Percentiles rank a stretch among this genome's conserved stretches.
Conservation (phyloP, 1,284 basidiomycete genomes). For the Leccinum solheimii region DNA sequence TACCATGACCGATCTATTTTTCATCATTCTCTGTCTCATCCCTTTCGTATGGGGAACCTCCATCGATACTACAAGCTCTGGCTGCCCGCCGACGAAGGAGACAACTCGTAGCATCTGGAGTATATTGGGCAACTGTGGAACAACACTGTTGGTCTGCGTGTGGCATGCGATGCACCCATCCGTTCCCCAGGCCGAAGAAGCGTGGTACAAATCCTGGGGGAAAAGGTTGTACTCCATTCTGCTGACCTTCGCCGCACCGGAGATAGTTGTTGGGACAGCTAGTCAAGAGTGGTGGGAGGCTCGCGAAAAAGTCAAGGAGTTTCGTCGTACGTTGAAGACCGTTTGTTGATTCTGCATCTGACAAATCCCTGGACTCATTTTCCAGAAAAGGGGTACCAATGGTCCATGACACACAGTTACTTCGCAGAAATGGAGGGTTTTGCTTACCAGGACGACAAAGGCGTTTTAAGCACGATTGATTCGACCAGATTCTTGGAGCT, state of each 20-base stretch:
- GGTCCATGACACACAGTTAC: conserved; percentile 1
- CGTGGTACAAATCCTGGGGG: not conserved
- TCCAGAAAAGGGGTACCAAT: not conserved
- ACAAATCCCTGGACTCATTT: not conserved
- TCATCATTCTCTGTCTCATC: not conserved
- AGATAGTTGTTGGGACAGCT: not conserved
- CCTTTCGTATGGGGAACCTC: not conserved
- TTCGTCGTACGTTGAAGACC: not conserved
- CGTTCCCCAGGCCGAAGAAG: not conserved
- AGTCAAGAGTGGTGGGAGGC: not conserved
- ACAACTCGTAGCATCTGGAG: not conserved
- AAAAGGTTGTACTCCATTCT: not conserved
- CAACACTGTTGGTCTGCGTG: not conserved
- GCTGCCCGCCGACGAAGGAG: not conserved
- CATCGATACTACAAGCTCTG: not conserved
- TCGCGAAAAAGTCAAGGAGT: not conserved
- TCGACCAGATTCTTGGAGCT: not conserved
- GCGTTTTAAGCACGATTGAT: not conserved
- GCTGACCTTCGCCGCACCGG: not conserved
- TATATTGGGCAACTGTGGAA: not conserved
- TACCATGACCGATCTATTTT: not conserved
- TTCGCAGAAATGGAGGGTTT: conserved; percentile 3
- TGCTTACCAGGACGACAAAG: not conserved
- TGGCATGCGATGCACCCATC: not conserved
- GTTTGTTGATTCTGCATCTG: not conserved